Base-by-base conservation (phyloP, 495 filamentous ascomycete species). In the Aspergillus asperescens region DNA sequence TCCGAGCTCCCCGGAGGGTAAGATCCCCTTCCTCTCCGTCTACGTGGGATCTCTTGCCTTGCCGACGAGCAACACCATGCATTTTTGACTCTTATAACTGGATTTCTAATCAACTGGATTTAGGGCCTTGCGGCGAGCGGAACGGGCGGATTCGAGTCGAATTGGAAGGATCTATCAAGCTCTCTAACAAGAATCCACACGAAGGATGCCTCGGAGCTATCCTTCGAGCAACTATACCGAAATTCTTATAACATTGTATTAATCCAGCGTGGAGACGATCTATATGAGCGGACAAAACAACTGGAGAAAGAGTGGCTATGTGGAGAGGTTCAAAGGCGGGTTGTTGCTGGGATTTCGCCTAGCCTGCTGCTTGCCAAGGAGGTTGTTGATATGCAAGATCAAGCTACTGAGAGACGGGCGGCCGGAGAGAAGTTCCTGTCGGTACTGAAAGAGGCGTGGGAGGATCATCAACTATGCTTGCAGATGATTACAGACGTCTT, bases 401-500 rank as follows among this genome's bases (percentile, higher is more conserved):
- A 83, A 32, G 88, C 86, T 12, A 76, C 79, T 18, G 90, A 96
- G 73, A 79, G 87, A 24, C 77, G 88, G 51, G 74, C 81, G 19
- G 87, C 84, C 28, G 93, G 91, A 35, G 90, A 95, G 67, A 86
- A 77, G 62, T 93, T 97, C 57, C 64, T 99, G 56, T 79, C 77
- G 34, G 86, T 80, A 1, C 62, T 97, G 15, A 88, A 86, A 62
- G 72, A 77, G 34, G 81, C 83, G 4, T 99, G 89, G 88, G 82
- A 88, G 55, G 86, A 93, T 48, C 92, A 99, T 62, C 88, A 89
- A 62, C 74, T 88, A 13, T 89, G 86, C 48, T 95, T 96, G 91
- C 88, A 89, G 57, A 97, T 99, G 94, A 84, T 89, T 37, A 93
- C 92, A 9, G 94, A 99, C 64, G 89, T 99, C 27, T 69, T 97